Base-by-base conservation (phyloP, 345 rosid genomes). In the Citrus unshiu region DNA sequence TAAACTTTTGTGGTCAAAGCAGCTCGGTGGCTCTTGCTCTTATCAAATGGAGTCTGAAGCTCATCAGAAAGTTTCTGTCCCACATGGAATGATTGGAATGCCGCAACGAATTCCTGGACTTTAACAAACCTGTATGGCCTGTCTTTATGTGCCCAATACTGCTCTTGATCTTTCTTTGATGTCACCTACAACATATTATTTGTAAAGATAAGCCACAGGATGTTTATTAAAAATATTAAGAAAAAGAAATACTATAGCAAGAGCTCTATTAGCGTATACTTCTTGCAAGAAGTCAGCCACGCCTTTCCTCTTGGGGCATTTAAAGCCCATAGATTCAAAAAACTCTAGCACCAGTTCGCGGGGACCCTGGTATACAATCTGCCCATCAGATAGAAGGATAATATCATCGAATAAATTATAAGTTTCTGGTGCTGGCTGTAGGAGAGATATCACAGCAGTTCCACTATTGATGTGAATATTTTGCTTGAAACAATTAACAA, bases 351-450 rank as follows among this genome's bases (percentile, higher is more conserved):
- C 85, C 21, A 84, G 57, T 73, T 90, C 92, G 3, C 93, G 86
- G 6, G 91, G 91, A 34, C 97, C 97, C 40, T 93, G 97, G 79
- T 90, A 93, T 56, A 91, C 84, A 13, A 93, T 85, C 56, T 84
- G 90, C 18, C 95, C 90, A 76, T 93, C 93, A 3, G 94, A 88
- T 39, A 91, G 79, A 63, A 93, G 90, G 54, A 93, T 85, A 64
- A 93, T 82, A 73, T 93, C 95, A 78, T 93, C 94, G 14, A 91
- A 93, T 22, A 93, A 89, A 81, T 90, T 81, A 3, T 88, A 93
- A 51, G 96, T 93, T 80, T 93, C 97, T 0, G 94, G 94, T 32
- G 96, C 92, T 16, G 97, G 97, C 81, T 93, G 95, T 22, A 93
- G 97, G 64, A 93, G 97, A 54, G 97, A 91, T 49, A 93, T 83